phyloP scores from a whole-genome alignment of 371 early-diverging fungal genomes.

The Mortierella sp. region DNA sequence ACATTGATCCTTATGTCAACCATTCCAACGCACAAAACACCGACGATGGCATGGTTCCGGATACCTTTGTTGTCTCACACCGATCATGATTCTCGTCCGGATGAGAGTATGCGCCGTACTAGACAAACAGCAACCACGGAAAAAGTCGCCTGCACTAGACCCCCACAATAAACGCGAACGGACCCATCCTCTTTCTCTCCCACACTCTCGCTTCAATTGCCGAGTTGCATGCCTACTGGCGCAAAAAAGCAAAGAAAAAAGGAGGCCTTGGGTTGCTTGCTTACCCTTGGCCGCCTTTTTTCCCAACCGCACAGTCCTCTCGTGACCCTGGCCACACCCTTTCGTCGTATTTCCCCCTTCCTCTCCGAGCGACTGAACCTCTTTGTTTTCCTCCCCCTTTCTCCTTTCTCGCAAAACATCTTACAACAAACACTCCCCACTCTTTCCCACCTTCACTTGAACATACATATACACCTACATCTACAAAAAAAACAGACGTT shows the following conservation, averaged over 20 bases:
- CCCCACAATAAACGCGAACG: constrained; percentile 23
- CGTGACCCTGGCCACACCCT: constrained; percentile 8
- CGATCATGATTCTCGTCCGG: constrained; percentile 22
- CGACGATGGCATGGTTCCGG: constrained; percentile 51
- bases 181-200: constrained; percentile 7
- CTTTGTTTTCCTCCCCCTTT: neutral
- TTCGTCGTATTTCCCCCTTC: neutral
- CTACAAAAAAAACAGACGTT: neutral
- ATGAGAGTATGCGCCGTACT: neutral
- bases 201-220: neutral
- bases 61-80: constrained; percentile 57
- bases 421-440: neutral
- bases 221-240: neutral
- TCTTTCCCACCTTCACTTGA: constrained; percentile 3
- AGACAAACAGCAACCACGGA: neutral
- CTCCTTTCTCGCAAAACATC: neutral
- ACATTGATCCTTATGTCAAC: constrained; percentile 58
- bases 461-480: neutral
- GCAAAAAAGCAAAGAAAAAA: neutral
- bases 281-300: neutral
- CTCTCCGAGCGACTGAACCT: neutral
- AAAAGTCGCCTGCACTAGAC: neutral
- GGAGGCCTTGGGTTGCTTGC: neutral
- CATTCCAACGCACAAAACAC: constrained; percentile 49
- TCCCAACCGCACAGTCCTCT: constrained; percentile 20